Percentiles rank a stretch among this genome's conserved stretches.
Conservation (phyloP, 2,329 filamentous ascomycete species). For the Fusarium camptoceras region DNA sequence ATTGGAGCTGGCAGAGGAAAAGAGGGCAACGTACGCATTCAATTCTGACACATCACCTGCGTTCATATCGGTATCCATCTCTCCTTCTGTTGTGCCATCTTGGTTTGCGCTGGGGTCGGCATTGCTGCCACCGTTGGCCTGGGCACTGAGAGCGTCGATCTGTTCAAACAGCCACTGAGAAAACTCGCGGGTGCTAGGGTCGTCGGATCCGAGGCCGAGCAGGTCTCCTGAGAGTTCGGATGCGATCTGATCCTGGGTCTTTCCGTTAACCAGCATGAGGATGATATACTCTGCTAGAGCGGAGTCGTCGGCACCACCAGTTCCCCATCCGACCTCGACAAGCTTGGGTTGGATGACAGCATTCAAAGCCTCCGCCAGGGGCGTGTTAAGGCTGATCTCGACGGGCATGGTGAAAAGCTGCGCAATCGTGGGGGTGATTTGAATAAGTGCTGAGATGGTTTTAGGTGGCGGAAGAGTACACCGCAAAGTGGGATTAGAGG, state of each 20-base stretch:
- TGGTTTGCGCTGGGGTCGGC: constrained; percentile 50
- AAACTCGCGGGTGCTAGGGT: constrained; percentile 85
- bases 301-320: constrained; percentile 79
- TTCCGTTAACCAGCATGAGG: constrained; percentile 95
- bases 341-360: constrained; percentile 89
- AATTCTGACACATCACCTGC: constrained; percentile 63
- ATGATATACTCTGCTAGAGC: constrained; percentile 96
- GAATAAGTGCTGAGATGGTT: constrained; percentile 1
- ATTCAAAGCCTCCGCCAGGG: constrained; percentile 86
- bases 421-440: constrained; percentile 12
- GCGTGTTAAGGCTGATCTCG: constrained; percentile 81
- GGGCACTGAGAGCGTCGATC: constrained; percentile 74
- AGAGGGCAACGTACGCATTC: constrained; percentile 66
- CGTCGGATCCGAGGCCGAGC: constrained; percentile 83
- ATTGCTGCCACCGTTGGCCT: constrained; percentile 65
- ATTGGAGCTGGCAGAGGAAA: background rate
- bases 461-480: constrained; percentile 41
- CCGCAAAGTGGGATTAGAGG: constrained; percentile 32
- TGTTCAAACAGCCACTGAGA: constrained; percentile 94
- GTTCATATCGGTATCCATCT: constrained; percentile 80
- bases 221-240: constrained; percentile 89
- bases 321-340: constrained; percentile 91
- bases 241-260: constrained; percentile 90
- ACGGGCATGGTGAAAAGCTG: constrained; percentile 73
- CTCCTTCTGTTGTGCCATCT: constrained; percentile 52